Evolutionary conservation across 257 asterid species (phyloP), one percentile per base, ranked within the genome.

Genomic region (Solanum virginianum): DNA sequence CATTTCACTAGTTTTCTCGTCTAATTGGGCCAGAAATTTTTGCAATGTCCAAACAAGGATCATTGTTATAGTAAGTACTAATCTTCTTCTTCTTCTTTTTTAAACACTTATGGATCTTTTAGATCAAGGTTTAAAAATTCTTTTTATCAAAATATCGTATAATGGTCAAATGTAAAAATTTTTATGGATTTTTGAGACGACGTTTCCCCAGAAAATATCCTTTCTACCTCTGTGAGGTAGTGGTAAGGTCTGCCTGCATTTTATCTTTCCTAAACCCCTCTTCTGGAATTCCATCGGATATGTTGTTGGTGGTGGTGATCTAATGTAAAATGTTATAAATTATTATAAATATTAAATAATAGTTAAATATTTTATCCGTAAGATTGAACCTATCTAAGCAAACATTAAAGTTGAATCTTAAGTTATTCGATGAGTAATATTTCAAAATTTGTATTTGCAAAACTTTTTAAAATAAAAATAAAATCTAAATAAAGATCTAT

Each of bases 161-260:
- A 3, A 15, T 16, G 6, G 1, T 29, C 0, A 29, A 3, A 17
- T 56, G 3, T 18, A 36, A 68, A 32, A 1, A 1, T 32, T 29
- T 32, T 32, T 32, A 32, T 32, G 36, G 36, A 4, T 3, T 32
- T 32, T 32, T 32, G 36, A 32, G 4, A 32, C 0, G 36, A 32
- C 0, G 36, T 3, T 32, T 32, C 4, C 36, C 29, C 0, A 2
- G 0, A 4, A 32, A 32, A 32, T 0, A 32, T 2, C 0, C 36
- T 32, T 4, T 0, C 0, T 32, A 0, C 4, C 36, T 32, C 3
- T 3, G 1, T 3, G 0, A 32, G 4, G 36, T 32, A 32, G 4
- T 32, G 36, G 4, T 32, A 32, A 32, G 4, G 4, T 32, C 36
- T 32, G 4, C 3, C 4, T 32, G 4, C 0, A 32, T 32, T 32